Evolutionary conservation across 345 rosid species (phyloP).

Genomic region (Cardamine chenopodiifolia): DNA sequence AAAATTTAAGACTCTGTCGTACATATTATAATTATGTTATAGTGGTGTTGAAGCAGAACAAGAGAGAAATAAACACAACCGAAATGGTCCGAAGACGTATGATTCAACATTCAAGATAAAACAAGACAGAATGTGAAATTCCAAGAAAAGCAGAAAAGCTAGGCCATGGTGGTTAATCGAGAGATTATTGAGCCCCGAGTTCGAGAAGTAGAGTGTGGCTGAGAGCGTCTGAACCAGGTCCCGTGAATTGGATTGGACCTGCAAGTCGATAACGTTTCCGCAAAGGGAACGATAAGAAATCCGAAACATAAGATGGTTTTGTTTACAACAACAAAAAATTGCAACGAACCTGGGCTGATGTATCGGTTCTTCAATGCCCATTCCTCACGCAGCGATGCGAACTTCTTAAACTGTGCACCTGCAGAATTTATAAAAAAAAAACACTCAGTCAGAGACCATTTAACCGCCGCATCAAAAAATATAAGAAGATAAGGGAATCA

Average conservation of each 20-base stretch:
- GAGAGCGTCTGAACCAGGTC: constrained; percentile 65
- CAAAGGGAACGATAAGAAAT: neutral
- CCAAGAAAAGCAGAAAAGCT: neutral
- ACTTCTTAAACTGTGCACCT: constrained; percentile 94
- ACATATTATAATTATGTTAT: neutral
- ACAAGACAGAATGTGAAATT: constrained; percentile 4
- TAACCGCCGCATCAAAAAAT: neutral
- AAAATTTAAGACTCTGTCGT: neutral
- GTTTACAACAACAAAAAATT: neutral
- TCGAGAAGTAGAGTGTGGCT: constrained; percentile 82
- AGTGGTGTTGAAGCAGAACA: neutral
- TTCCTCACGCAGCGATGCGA: constrained; percentile 72
- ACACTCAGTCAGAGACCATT: neutral
- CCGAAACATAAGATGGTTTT: neutral
- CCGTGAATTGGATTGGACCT: constrained; percentile 97
- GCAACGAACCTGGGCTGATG: constrained; percentile 83
- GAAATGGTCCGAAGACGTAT: neutral
- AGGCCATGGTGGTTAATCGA: neutral
- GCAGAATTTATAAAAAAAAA: constrained; percentile 3
- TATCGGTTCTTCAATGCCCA: constrained; percentile 88
- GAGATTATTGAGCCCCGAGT: constrained; percentile 57
- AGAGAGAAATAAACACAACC: neutral
- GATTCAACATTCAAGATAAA: neutral
- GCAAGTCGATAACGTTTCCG: constrained; percentile 20
- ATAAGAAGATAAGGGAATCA: neutral